phyloP scores from a whole-genome alignment of 2,329 filamentous ascomycete species.

The Diaporthe nobilis region DNA sequence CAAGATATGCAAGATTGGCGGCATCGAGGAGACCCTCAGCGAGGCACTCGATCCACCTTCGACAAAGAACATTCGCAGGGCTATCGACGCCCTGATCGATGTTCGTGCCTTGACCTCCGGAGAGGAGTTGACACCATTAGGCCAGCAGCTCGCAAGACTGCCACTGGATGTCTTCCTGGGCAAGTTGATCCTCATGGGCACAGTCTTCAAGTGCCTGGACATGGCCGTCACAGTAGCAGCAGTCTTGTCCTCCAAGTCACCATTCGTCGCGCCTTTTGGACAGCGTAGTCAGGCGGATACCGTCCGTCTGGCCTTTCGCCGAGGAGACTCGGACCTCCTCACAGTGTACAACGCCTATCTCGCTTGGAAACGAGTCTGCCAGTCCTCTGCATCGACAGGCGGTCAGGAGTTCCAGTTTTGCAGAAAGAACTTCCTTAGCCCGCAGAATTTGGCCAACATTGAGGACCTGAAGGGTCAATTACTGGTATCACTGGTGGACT shows the following conservation, averaged over 20 bases:
- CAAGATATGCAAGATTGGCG: constrained; percentile 96
- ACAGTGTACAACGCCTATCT: constrained; percentile 95
- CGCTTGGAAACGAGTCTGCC: constrained; percentile 88
- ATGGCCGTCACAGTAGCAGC: constrained; percentile 93
- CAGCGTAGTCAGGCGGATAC: constrained; percentile 86
- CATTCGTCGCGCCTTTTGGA: constrained; percentile 89
- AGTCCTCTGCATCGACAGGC: constrained; percentile 67
- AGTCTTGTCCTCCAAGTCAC: constrained; percentile 93
- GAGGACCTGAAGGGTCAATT: constrained; percentile 97
- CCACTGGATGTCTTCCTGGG: constrained; percentile 95
- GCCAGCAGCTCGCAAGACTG: constrained; percentile 86
- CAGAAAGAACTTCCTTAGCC: constrained; percentile 91
- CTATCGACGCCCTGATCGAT: constrained; percentile 93
- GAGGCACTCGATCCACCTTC: constrained; percentile 92
- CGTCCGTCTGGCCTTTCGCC: constrained; percentile 82
- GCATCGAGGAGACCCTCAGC: constrained; percentile 90
- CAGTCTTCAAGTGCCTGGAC: constrained; percentile 91
- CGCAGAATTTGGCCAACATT: constrained; percentile 91
- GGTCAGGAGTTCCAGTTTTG: constrained; percentile 91
- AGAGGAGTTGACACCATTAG: constrained; percentile 90
- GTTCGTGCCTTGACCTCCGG: constrained; percentile 86
- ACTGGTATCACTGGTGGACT: constrained; percentile 86
- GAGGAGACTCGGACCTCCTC: constrained; percentile 90
- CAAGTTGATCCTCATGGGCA: constrained; percentile 89
- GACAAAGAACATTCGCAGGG: constrained; percentile 91